phyloP scores from a whole-genome alignment of 345 rosid species.

The Eucalyptus lansdowneana region DNA sequence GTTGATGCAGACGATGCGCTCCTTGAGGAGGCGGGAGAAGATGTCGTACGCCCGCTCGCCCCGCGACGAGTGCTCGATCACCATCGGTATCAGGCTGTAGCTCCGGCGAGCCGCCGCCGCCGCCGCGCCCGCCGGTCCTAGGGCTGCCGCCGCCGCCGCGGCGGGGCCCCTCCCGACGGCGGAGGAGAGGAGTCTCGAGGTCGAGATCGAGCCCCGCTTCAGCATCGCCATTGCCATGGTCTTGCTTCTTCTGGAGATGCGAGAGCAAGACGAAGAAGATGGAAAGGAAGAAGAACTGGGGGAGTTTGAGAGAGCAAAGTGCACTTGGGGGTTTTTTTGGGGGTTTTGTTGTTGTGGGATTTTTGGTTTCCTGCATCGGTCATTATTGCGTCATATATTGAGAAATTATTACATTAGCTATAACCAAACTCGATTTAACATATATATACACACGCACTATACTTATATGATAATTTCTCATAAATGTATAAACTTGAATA shows the following conservation, averaged over 20 bases:
- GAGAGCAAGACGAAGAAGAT: not conserved
- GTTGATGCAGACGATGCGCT: conserved; percentile 89
- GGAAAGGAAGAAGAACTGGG: not conserved
- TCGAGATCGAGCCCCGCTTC: not conserved
- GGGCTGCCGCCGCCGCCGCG: not conserved
- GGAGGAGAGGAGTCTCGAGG: not conserved
- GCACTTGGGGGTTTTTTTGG: not conserved
- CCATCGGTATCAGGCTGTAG: conserved; percentile 86
- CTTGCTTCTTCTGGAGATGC: not conserved
- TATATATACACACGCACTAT: too few relatives aligned
- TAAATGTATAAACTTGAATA: not conserved
- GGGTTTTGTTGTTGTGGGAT: not conserved
- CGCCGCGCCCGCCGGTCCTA: not conserved
- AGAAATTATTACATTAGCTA: not conserved
- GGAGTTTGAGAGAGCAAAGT: not conserved
- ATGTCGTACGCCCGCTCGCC: conserved; percentile 98
- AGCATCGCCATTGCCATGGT: not conserved
- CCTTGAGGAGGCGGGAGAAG: conserved; percentile 87
- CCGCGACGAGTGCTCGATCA: conserved; percentile 90
- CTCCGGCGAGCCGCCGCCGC: conserved; percentile 8
- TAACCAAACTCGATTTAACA: not conserved
- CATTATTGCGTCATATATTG: not conserved
- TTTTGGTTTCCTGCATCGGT: not conserved
- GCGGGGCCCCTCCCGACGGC: not conserved
- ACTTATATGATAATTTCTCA: too few relatives aligned